These are phyloP conservation scores for Cladosporium colombiae DNA, from an alignment of 2,329 filamentous ascomycete species.

Conservation along the genomic window DNA sequence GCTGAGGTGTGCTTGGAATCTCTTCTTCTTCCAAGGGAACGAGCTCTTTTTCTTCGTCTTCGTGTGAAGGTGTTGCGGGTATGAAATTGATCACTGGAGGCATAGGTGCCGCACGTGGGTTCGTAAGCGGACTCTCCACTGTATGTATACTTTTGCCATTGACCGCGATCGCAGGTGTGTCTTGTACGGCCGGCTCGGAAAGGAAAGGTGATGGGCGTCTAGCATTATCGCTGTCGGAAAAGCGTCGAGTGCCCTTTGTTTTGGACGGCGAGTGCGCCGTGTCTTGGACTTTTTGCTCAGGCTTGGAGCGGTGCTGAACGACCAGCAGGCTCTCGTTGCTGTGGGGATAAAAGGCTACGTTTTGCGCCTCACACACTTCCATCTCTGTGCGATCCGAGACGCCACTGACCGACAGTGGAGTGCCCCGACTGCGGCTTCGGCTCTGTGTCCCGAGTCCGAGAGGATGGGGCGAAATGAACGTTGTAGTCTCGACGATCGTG, in stretches of 20 bases:
- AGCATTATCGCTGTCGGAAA: neutral
- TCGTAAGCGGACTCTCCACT: constrained; percentile 60
- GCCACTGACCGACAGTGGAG: constrained; percentile 15
- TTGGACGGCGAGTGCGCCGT: neutral
- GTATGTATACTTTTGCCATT: constrained; percentile 21
- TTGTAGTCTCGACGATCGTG: constrained; percentile 17
- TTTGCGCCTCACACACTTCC: constrained; percentile 63
- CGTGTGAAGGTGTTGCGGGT: constrained; percentile 52
- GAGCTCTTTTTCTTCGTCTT: constrained; percentile 36
- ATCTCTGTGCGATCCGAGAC: constrained; percentile 33
- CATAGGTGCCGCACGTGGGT: constrained; percentile 58
- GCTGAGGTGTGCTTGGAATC: constrained; percentile 29
- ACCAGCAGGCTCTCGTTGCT: constrained; percentile 65
- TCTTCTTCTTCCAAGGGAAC: constrained; percentile 12
- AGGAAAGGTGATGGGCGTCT: neutral
- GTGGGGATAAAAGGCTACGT: constrained; percentile 62
- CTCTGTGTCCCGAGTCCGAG: constrained; percentile 8
- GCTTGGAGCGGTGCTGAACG: constrained; percentile 52
- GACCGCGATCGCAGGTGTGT: constrained; percentile 11
- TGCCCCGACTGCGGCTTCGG: constrained; percentile 11
- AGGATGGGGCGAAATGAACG: constrained; percentile 7
- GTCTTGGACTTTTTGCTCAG: constrained; percentile 15
- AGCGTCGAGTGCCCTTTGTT: neutral
- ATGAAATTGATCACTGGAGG: constrained; percentile 59
- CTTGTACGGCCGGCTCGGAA: neutral